Conservation (phyloP, 2,329 filamentous ascomycete species). For the Fulvia fulva region DNA sequence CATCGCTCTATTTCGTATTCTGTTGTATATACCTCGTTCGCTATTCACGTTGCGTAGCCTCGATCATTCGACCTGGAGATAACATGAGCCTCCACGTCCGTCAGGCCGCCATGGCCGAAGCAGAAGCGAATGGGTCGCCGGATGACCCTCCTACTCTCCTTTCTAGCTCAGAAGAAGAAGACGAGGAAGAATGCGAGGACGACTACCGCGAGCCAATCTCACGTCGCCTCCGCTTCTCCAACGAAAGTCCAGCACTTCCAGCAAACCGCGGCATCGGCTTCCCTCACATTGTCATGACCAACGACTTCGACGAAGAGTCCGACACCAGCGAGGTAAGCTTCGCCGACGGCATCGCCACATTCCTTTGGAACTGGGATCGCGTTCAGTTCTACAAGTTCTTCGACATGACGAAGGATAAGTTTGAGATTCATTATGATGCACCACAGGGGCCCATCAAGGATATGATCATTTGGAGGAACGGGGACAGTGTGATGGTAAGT, state of each 20-base stretch:
- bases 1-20: background rate
- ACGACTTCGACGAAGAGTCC: background rate
- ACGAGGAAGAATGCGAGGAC: background rate
- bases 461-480: background rate
- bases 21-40: too few relatives aligned
- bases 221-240: background rate
- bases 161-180: background rate
- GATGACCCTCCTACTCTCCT: background rate
- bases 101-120: background rate
- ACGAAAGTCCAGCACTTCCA: slow-evolving; percentile 3
- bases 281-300: slow-evolving; percentile 3
- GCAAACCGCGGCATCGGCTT: background rate
- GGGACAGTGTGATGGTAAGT: background rate
- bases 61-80: too few relatives aligned
- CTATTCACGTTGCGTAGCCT: too few relatives aligned
- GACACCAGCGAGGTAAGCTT: background rate
- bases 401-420: background rate
- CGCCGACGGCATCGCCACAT: slow-evolving; percentile 1
- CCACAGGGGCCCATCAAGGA: background rate
- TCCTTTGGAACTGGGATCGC: slow-evolving; percentile 5
- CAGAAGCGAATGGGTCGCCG: background rate
- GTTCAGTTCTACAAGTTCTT: slow-evolving; percentile 5
- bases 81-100: background rate
- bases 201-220: background rate
- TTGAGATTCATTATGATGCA: background rate